Percentiles rank a stretch among this genome's conserved stretches.
Conservation (phyloP, 2,329 filamentous ascomycete species). For the Ilyonectria robusta region DNA sequence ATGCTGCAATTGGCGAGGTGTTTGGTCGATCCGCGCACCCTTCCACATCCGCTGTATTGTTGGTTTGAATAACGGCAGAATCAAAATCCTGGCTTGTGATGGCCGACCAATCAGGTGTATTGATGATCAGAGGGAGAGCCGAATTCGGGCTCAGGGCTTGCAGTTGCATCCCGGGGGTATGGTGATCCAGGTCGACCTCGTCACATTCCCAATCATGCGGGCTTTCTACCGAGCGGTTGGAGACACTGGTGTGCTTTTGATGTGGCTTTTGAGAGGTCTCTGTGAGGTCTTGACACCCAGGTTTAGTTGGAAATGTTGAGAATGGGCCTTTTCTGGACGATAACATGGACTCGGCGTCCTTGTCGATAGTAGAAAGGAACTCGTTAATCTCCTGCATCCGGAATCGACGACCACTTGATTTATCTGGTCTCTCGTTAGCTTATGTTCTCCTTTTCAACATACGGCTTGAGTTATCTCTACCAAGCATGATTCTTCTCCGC, state of each 20-base stretch:
- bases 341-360: conserved; percentile 2
- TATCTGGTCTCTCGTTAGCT: conserved; percentile 5
- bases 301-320: conserved; percentile 12
- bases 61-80: no score
- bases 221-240: neutral
- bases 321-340: conserved; percentile 18
- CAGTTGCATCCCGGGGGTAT: neutral
- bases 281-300: neutral
- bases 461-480: neutral
- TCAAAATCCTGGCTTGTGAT: no score
- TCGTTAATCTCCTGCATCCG: conserved; percentile 23
- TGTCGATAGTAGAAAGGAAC: conserved; percentile 26
- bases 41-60: no score
- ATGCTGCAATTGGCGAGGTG: no score
- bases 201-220: neutral
- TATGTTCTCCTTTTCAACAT: neutral
- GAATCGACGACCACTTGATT: conserved; percentile 5
- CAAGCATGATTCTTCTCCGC: conserved; percentile 27
- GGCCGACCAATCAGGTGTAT: no score
- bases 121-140: no score
- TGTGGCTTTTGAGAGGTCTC: neutral
- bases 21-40: no score
- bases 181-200: neutral
- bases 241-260: no score
- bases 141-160: neutral